phyloP scores from a whole-genome alignment of 208 protist genomes.

The Leptomonas pyrrhocoris region DNA sequence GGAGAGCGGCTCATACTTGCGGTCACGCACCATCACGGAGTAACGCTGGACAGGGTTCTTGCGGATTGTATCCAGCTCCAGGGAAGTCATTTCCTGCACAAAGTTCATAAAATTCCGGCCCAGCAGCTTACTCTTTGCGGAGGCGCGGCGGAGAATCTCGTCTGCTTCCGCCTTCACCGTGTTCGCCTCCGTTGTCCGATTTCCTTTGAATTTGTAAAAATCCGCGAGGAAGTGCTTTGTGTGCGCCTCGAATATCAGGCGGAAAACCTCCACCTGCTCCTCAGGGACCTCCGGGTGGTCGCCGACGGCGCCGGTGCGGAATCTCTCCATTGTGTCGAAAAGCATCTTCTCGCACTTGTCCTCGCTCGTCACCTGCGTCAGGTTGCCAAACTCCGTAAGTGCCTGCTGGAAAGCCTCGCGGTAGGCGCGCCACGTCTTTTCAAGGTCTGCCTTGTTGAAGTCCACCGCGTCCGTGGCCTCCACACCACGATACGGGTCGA shows the following conservation, averaged over 20 bases:
- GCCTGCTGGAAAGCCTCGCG: conserved; percentile 79
- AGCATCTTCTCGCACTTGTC: conserved; percentile 83
- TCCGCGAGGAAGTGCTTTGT: conserved; percentile 89
- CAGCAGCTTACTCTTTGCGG: conserved; percentile 85
- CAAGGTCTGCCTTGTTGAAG: conserved; percentile 80
- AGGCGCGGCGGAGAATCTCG: conserved; percentile 76
- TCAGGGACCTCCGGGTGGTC: conserved; percentile 77
- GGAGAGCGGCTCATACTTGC: conserved; percentile 74
- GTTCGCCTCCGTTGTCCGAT: conserved; percentile 71
- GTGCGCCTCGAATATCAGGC: conserved; percentile 84
- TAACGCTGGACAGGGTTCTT: conserved; percentile 90
- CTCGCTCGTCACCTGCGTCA: conserved; percentile 80
- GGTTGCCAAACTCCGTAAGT: conserved; percentile 84
- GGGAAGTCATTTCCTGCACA: conserved; percentile 88
- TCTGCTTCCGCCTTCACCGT: conserved; percentile 80
- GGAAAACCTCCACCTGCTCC: conserved; percentile 78
- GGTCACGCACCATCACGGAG: conserved; percentile 74
- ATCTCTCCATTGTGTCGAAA: conserved; percentile 76
- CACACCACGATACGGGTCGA: conserved; percentile 84
- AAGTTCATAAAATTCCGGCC: conserved; percentile 90
- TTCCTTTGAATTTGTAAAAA: conserved; percentile 87
- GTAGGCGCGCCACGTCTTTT: conserved; percentile 83
- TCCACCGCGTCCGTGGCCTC: conserved; percentile 59
- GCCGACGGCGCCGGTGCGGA: conserved; percentile 73
- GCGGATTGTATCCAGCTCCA: conserved; percentile 85